These are phyloP conservation scores for Argentina anserina DNA, from an alignment of 306 rosid species.

Conservation along the genomic window DNA sequence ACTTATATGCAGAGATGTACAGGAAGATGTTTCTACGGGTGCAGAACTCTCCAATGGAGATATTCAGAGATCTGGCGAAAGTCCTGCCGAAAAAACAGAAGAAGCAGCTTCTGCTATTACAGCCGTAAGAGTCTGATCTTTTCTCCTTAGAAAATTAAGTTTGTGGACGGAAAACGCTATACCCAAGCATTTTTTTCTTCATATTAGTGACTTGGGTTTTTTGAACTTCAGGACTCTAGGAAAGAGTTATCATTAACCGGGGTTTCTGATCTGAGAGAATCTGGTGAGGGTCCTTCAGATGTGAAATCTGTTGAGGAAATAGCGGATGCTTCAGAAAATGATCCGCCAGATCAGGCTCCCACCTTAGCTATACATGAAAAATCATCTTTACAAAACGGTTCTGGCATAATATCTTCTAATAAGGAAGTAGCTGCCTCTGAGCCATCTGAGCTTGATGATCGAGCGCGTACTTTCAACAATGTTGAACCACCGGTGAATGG, in stretches of 20 bases:
- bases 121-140: constrained; percentile 29
- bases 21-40: constrained; percentile 58
- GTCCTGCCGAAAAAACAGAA: constrained; percentile 42
- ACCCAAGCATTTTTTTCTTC: constrained; percentile 20
- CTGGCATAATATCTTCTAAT: constrained; percentile 39
- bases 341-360: constrained; percentile 64
- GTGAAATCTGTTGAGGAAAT: constrained; percentile 42
- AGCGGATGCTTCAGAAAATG: constrained; percentile 43
- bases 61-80: constrained; percentile 48
- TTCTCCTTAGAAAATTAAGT: constrained; percentile 16
- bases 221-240: constrained; percentile 49
- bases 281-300: constrained; percentile 46
- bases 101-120: constrained; percentile 48
- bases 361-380: constrained; percentile 67
- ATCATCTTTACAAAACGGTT: constrained; percentile 49
- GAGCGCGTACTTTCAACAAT: constrained; percentile 35
- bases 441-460: constrained; percentile 40
- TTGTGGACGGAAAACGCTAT: constrained; percentile 15
- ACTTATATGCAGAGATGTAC: constrained; percentile 59
- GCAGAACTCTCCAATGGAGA: constrained; percentile 61
- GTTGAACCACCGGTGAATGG: constrained; percentile 58
- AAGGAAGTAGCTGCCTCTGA: constrained; percentile 46
- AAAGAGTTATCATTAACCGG: constrained; percentile 43
- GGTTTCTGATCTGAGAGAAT: constrained; percentile 41
- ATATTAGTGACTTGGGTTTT: constrained; percentile 30